These are phyloP conservation scores for Fraxinus dipetala DNA, from an alignment of 305 asterid species.

Conservation along the genomic window DNA sequence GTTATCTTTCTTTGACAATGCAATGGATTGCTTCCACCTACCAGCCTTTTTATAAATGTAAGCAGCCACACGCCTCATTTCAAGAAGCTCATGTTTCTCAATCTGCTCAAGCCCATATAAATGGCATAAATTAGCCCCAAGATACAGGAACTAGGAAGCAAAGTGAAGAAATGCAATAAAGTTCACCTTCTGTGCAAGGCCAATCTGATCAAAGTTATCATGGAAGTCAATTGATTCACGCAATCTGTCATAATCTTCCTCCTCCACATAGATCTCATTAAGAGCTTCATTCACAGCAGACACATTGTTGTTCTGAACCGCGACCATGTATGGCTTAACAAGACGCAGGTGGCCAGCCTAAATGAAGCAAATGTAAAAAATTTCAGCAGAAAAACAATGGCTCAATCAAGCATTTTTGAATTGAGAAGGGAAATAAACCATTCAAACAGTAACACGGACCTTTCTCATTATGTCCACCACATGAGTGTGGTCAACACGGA, in stretches of 20 bases:
- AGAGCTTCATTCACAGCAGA: constrained; percentile 98
- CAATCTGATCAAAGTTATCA: constrained; percentile 96
- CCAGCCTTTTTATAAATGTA: constrained; percentile 99
- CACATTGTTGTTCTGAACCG: constrained; percentile 96
- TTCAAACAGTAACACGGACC: constrained; percentile 42
- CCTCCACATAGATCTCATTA: constrained; percentile 93
- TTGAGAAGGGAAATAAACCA: background rate
- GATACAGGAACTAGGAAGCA: background rate
- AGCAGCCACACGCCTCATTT: constrained; percentile 99
- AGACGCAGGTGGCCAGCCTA: constrained; percentile 96
- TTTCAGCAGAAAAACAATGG: constrained; percentile 14
- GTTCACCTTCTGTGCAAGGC: constrained; percentile 92
- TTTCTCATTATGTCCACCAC: constrained; percentile 98
- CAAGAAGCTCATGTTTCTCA: constrained; percentile 99
- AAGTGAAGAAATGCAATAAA: constrained; percentile 10
- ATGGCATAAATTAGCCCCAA: constrained; percentile 7
- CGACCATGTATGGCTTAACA: constrained; percentile 98
- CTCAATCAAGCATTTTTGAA: constrained; percentile 17
- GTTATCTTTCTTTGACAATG: constrained; percentile 94
- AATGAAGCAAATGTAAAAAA: constrained; percentile 24
- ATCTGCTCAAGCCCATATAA: constrained; percentile 49
- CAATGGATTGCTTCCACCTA: constrained; percentile 97
- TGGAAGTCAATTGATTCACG: constrained; percentile 94
- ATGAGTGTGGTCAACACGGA: constrained; percentile 92
- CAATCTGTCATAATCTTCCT: constrained; percentile 93